Base-by-base conservation (phyloP, 768 basidiomycete genomes). In the Boletellus ananiceps region DNA sequence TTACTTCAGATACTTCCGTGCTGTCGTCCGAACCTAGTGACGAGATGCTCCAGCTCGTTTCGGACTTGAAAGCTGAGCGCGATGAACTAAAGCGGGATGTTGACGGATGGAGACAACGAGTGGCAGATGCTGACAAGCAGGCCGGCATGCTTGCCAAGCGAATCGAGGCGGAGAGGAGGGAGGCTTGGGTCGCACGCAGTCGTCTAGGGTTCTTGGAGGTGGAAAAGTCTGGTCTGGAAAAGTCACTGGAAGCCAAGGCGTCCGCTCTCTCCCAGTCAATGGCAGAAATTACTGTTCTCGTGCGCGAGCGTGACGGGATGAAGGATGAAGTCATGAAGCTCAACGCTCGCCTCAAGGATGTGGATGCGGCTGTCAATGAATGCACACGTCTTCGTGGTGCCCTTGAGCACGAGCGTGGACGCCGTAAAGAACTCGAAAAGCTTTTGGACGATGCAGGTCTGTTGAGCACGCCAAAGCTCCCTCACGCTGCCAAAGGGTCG, bases 81-180 rank as follows among this genome's bases (percentile, higher is more conserved):
- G 94, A 98, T 59, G 86, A 92, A 50, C 74, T 97, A 44, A 86
- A 85, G 65, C 81, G 83, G 44, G 93, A 97, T 66, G 83, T 93
- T 0, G 86, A 92, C 56, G 88, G 86, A 0, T 95, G 93, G 91
- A 77, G 88, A 52, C 75, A 69, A 31, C 77, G 93, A 19, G 87
- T 93, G 40, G 74, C 73, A 13, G 85, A 88, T 60, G 74, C 90
- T 58, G 89, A 95, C 58, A 83, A 80, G 47, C 83, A 84, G 56
- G 68, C 82, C 19, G 71, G 74, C 36, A 70, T 83, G 33, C 78
- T 95, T 43, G 76, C 80, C 21, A 80, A 79, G 51, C 74, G 86
- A 11, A 75, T 91, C 13, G 88, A 92, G 39, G 74, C 71, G n/a
- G 90, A 93, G 69, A 76, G 88, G 21, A 77, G 83, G 46, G 91